phyloP scores from a whole-genome alignment of 2,329 filamentous ascomycete genomes.

The Xylariaceae sp. region DNA sequence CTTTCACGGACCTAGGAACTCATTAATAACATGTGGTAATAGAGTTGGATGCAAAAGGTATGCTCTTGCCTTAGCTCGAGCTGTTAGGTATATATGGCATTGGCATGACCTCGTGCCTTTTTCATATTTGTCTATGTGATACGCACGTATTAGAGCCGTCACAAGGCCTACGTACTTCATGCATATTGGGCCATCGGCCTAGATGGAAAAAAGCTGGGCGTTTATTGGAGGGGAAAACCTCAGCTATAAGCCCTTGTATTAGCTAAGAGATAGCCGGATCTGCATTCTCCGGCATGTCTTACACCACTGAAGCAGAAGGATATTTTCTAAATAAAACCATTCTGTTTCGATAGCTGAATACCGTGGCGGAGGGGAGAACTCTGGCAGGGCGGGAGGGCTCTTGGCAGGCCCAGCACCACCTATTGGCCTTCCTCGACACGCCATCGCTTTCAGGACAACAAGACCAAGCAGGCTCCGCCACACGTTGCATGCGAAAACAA shows the following conservation, averaged over 20 bases:
- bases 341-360: conserved; percentile 24
- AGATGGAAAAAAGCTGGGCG: neutral
- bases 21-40: neutral
- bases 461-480: conserved; percentile 18
- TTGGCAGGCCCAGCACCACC: conserved; percentile 15
- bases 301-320: neutral
- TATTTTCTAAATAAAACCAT: neutral
- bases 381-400: conserved; percentile 10
- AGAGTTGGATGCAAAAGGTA: too few species aligned
- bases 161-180: neutral
- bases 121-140: neutral
- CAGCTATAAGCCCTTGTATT: conserved; percentile 1
- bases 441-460: conserved; percentile 4
- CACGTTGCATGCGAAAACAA: conserved; percentile 22
- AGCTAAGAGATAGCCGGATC: neutral
- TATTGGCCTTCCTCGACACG: conserved; percentile 10
- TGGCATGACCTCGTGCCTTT: neutral
- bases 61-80: too few species aligned
- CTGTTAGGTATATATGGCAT: conserved; percentile 1
- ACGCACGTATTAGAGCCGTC: neutral
- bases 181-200: neutral
- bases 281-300: neutral
- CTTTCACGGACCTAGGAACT: neutral
- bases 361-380: conserved; percentile 4
- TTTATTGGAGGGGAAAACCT: neutral